Percentiles rank a stretch among this genome's conserved stretches.
phyloP scores from a whole-genome alignment of 495 filamentous ascomycete genomes.

The Apodospora peruviana region DNA sequence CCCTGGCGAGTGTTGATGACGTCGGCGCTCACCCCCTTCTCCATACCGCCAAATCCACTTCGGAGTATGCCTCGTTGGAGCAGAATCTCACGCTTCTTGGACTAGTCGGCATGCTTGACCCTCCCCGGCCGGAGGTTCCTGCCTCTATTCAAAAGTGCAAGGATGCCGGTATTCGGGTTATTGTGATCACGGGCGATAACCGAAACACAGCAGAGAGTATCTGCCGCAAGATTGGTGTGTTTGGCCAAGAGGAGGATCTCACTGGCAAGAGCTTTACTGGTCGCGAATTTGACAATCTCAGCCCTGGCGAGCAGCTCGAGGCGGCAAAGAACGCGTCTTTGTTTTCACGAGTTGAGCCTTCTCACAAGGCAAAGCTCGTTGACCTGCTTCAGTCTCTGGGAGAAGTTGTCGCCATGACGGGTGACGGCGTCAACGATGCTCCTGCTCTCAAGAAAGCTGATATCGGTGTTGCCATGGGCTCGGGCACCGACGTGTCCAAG shows the following conservation, averaged over 20 bases:
- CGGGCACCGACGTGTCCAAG: slow-evolving; percentile 95
- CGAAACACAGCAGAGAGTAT: slow-evolving; percentile 96
- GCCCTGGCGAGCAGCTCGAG: slow-evolving; percentile 68
- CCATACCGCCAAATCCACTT: slow-evolving; percentile 68
- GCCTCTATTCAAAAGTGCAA: slow-evolving; percentile 82
- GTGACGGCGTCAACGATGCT: slow-evolving; percentile 98
- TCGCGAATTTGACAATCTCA: slow-evolving; percentile 85
- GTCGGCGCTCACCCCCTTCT: slow-evolving; percentile 64
- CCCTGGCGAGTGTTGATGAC: slow-evolving; percentile 74
- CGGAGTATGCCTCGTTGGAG: slow-evolving; percentile 81
- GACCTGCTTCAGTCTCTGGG: slow-evolving; percentile 90
- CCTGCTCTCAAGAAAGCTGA: slow-evolving; percentile 98
- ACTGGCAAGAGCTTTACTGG: slow-evolving; percentile 92
- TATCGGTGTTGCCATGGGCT: slow-evolving; percentile 98
- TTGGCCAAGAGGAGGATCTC: slow-evolving; percentile 74
- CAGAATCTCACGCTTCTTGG: slow-evolving; percentile 91
- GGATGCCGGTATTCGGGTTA: slow-evolving; percentile 89
- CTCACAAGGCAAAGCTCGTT: slow-evolving; percentile 92
- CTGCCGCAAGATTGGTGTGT: slow-evolving; percentile 94
- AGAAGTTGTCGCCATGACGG: slow-evolving; percentile 98
- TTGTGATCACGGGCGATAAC: slow-evolving; percentile 98
- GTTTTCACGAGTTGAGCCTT: slow-evolving; percentile 95
- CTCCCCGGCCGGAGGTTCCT: slow-evolving; percentile 89
- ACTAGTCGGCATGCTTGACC: slow-evolving; percentile 95
- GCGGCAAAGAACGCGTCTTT: slow-evolving; percentile 82